Conservation (phyloP, 495 filamentous ascomycete genomes). For the Tuber borchii region DNA sequence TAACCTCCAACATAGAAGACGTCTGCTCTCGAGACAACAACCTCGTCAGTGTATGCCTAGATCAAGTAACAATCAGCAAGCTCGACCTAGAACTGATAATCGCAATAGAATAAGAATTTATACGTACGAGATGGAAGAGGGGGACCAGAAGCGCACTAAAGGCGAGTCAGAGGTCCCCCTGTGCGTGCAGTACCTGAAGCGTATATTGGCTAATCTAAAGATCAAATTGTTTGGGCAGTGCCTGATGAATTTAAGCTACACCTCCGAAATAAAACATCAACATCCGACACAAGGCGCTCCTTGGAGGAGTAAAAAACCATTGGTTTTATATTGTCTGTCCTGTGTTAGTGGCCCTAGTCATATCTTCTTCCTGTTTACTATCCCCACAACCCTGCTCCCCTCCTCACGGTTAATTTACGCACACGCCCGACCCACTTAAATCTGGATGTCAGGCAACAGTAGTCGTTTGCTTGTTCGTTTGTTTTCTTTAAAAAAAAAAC, state of each 20-base stretch:
- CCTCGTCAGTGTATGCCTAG: slow-evolving; percentile 67
- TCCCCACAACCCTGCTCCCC: too few species aligned
- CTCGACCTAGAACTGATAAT: slow-evolving; percentile 70
- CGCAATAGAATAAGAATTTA: slow-evolving; percentile 52
- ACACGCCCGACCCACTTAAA: too few species aligned
- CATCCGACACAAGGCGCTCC: not conserved
- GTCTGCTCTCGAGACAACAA: slow-evolving; percentile 66
- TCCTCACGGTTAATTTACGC: too few species aligned
- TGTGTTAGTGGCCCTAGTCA: not conserved
- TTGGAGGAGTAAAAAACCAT: not conserved
- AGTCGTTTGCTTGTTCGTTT: too few species aligned
- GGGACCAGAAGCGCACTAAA: too few species aligned
- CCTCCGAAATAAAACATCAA: not conserved
- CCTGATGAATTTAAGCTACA: not conserved
- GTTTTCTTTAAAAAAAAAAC: too few species aligned
- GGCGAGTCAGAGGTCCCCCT: too few species aligned
- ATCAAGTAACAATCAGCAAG: slow-evolving; percentile 65
- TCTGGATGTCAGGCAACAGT: too few species aligned
- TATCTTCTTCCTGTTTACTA: too few species aligned
- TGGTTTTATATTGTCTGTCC: not conserved
- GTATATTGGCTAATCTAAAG: not conserved
- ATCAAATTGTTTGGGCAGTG: not conserved
- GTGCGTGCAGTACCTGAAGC: not conserved
- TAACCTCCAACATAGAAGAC: slow-evolving; percentile 71
- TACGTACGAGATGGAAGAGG: slow-evolving; percentile 52